Evolutionary conservation across 2,329 filamentous ascomycete species (phyloP).

Genomic region (Diaporthe sp.): DNA sequence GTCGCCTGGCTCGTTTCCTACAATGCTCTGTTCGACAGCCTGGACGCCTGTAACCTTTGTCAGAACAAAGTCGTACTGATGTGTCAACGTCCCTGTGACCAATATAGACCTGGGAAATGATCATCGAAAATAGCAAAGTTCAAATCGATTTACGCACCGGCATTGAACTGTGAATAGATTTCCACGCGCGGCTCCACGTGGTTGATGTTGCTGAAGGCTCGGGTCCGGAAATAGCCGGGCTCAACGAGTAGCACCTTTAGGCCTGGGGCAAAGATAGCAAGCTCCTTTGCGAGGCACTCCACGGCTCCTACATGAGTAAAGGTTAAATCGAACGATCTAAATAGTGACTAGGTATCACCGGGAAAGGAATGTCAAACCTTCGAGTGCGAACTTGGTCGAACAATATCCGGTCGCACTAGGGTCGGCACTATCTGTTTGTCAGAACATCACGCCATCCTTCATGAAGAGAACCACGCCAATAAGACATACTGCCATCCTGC

Average conservation of each 20-base stretch:
- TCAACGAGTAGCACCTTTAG: constrained; percentile 57
- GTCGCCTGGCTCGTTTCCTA: constrained; percentile 62
- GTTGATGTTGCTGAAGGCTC: constrained; percentile 54
- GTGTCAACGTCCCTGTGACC: background rate
- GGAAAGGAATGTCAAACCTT: constrained; percentile 44
- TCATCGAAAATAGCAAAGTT: background rate
- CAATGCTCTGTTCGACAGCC: constrained; percentile 41
- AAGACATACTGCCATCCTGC: constrained; percentile 49
- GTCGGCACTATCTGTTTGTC: constrained; percentile 42
- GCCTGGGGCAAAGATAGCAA: constrained; percentile 48
- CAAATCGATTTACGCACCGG: background rate
- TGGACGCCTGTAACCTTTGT: constrained; percentile 4
- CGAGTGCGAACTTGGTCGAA: constrained; percentile 51
- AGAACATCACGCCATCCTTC: background rate
- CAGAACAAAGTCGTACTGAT: background rate
- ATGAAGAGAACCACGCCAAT: too few species aligned
- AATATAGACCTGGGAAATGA: background rate
- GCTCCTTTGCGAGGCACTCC: constrained; percentile 52
- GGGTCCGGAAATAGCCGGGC: constrained; percentile 59
- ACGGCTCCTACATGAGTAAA: constrained; percentile 45
- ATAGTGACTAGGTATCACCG: background rate
- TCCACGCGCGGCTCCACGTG: constrained; percentile 46
- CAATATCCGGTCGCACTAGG: constrained; percentile 51
- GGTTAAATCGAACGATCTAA: background rate
- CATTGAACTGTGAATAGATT: constrained; percentile 52